Percentiles rank a stretch among this genome's conserved stretches.
These are phyloP conservation scores for Abelmoschus esculentus DNA, from an alignment of 345 rosid species.

Conservation along the genomic window DNA sequence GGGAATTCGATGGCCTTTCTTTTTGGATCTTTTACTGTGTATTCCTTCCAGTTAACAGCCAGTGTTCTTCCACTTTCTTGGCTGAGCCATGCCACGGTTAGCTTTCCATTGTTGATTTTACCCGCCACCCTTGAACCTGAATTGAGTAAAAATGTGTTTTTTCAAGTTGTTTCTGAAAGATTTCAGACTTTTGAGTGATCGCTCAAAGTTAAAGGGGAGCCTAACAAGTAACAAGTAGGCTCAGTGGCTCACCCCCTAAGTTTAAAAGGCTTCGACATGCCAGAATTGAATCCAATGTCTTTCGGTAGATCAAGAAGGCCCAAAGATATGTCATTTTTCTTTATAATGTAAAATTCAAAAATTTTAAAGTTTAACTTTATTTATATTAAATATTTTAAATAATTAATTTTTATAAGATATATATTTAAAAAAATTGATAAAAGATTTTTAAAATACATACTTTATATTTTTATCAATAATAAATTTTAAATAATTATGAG, in stretches of 20 bases:
- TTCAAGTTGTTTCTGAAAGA: background rate
- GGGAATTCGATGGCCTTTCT: background rate
- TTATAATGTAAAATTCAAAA: no score
- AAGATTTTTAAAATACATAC: no score
- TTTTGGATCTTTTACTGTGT: background rate
- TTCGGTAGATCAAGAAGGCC: background rate
- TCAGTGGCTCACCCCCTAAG: background rate
- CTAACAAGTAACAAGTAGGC: background rate
- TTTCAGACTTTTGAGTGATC: background rate
- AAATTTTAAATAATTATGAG: no score
- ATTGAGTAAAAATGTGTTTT: background rate
- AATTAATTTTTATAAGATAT: no score
- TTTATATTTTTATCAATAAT: no score
- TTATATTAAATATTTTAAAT: no score
- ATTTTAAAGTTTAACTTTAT: no score
- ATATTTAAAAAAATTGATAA: no score
- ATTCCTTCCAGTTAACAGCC: background rate
- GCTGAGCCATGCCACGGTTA: background rate
- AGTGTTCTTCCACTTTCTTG: background rate
- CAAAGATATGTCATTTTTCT: background rate
- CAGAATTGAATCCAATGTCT: background rate
- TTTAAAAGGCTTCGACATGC: background rate
- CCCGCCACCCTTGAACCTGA: background rate
- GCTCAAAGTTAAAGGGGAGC: no score
- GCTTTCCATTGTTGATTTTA: background rate